Base-by-base conservation (phyloP, 2,329 filamentous ascomycete species). In the Parasarocladium wereldwijsianum region DNA sequence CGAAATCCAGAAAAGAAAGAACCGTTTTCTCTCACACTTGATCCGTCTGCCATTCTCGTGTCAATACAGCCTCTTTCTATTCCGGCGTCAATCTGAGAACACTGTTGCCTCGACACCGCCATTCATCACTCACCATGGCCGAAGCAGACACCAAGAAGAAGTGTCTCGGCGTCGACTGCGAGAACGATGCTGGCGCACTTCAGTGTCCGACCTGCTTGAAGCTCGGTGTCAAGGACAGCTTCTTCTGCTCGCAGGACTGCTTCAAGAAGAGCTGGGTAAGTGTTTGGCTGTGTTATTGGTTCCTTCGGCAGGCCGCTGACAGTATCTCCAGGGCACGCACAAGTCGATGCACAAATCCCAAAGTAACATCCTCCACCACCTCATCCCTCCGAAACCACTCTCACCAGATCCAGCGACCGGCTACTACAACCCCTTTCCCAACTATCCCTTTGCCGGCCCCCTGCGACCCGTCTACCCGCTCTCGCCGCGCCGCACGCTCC, bases 261-360 rank as follows among this genome's bases (percentile, higher is more conserved):
- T 98, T 98, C 62, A 96, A 94, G 67, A 78, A 76, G 55, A 98
- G 85, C 64, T 98, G 90, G 90, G 90, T 96, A 74, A 44, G 71
- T n/a, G n/a, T n/a, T n/a, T n/a, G n/a, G n/a, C n/a, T n/a, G n/a
- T n/a, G n/a, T n/a, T n/a, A n/a, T n/a, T n/a, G n/a, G n/a, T n/a
- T n/a, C n/a, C n/a, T n/a, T n/a, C n/a, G n/a, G n/a, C n/a, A n/a
- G n/a, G n/a, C n/a, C 24, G 24, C 29, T 35, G 19, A 40, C 35
- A 42, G 33, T 25, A 20, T 21, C 5, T 18, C 25, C 12, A 94
- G 86, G 63, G 60, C 52, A 72, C 76, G 37, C 87, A 96, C 62
- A 96, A 94, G 46, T 40, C 41, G 34, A 47, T 54, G 41, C 54
- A 57, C 62, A 94, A 93, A 62, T 68, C 76, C 56, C 76, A 85